phyloP scores from a whole-genome alignment of 2,329 filamentous ascomycete species.

The Sporothrix curviconia region DNA sequence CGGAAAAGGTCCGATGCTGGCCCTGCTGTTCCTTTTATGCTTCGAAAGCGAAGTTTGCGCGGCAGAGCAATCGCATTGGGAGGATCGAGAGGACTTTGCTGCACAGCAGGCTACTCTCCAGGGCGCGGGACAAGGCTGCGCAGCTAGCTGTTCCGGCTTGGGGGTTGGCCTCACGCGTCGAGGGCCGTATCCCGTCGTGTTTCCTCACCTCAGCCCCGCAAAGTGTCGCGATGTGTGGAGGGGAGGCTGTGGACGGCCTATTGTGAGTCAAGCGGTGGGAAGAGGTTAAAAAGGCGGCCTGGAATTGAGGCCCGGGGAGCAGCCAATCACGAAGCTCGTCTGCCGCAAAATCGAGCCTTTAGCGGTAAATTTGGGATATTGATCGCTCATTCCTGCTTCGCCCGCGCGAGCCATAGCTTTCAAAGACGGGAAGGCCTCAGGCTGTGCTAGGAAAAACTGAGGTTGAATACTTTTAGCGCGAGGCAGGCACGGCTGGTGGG shows the following conservation, averaged over 20 bases:
- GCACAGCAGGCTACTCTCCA: too few species aligned
- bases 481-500: not conserved
- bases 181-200: too few species aligned
- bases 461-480: not conserved
- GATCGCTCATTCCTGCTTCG: not conserved
- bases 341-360: not conserved
- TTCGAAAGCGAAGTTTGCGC: not conserved
- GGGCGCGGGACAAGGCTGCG: slow-evolving; percentile 4
- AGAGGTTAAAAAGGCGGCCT: not conserved
- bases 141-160: too few species aligned
- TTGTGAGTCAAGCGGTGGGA: slow-evolving; percentile 2
- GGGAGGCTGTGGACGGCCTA: not conserved
- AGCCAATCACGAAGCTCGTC: not conserved
- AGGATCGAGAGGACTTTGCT: too few species aligned
- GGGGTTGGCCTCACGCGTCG: slow-evolving; percentile 5
- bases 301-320: not conserved
- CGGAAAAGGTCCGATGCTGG: not conserved
- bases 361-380: too few species aligned
- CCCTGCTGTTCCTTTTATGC: not conserved
- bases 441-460: not conserved
- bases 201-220: not conserved
- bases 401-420: slow-evolving; percentile 1
- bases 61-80: not conserved
- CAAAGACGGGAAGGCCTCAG: not conserved
- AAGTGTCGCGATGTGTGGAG: not conserved